phyloP scores from a whole-genome alignment of 148 eudicot species.

The Rhododendron griersonianum region DNA sequence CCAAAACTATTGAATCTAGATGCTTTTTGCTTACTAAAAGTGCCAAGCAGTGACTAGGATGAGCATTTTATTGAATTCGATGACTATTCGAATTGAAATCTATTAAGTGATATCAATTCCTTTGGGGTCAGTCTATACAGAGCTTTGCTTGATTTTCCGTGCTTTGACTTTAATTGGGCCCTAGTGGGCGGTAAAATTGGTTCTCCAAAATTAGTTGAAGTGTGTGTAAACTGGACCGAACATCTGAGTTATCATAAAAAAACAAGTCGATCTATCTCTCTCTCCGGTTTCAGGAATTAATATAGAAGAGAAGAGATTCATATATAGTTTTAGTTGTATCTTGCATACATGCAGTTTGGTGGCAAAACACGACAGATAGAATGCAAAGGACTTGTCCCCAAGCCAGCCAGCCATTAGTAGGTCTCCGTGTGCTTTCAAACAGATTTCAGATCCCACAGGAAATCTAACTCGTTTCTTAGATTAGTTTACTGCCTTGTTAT shows the following conservation, averaged over 20 bases:
- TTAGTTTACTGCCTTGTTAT: not conserved
- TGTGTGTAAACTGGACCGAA: too few species aligned
- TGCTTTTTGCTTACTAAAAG: not conserved
- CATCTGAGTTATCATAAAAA: too few species aligned
- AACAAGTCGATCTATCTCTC: not conserved
- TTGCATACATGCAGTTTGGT: not conserved
- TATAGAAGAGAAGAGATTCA: not conserved
- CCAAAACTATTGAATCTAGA: too few species aligned
- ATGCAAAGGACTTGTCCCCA: slow-evolving; percentile 3
- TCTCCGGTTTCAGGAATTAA: not conserved
- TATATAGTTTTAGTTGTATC: not conserved
- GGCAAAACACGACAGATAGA: slow-evolving; percentile 14
- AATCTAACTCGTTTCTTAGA: not conserved
- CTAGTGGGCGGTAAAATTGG: too few species aligned
- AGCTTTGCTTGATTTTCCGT: too few species aligned
- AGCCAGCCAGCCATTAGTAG: not conserved
- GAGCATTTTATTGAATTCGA: not conserved
- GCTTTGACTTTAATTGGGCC: too few species aligned
- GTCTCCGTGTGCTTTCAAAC: not conserved
- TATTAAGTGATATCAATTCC: too few species aligned
- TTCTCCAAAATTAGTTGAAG: too few species aligned
- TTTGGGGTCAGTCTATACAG: too few species aligned
- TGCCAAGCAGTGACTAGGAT: not conserved
- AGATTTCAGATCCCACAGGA: not conserved
- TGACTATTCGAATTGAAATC: too few species aligned